Percentiles rank a stretch among this genome's conserved stretches.
Evolutionary conservation across 768 basidiomycete species (phyloP).

Genomic region (Lentinula detonsa): DNA sequence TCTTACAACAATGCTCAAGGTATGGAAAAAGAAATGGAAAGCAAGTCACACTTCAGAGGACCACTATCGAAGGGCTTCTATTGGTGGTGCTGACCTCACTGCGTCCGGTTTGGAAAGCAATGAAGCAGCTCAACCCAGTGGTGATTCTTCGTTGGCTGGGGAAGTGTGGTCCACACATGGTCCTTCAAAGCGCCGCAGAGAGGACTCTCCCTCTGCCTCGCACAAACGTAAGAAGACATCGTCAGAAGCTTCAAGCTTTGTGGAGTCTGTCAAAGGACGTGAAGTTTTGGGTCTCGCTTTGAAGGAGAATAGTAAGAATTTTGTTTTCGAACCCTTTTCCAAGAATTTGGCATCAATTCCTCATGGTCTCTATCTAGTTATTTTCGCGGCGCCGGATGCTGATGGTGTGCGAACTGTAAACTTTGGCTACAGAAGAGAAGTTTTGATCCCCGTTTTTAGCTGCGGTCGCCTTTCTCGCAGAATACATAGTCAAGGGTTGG

Average conservation of each 20-base stretch:
- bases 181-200: background rate
- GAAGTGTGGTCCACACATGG: background rate
- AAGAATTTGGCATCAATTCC: background rate
- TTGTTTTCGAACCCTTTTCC: background rate
- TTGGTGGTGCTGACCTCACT: conserved; percentile 2
- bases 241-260: background rate
- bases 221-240: background rate
- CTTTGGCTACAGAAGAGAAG: background rate
- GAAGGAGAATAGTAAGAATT: conserved; percentile 29
- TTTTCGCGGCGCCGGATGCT: background rate
- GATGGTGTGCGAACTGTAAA: background rate
- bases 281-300: conserved; percentile 26
- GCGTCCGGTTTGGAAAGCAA: conserved; percentile 5
- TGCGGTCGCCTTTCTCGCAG: conserved; percentile 18
- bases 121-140: conserved; percentile 4
- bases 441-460: conserved; percentile 13
- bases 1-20: conserved; percentile 35
- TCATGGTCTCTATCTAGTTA: background rate
- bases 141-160: background rate
- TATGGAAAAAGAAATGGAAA: conserved; percentile 47
- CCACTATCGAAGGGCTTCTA: conserved; percentile 9
- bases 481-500: conserved; percentile 22
- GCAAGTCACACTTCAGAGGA: conserved; percentile 18
- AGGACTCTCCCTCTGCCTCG: background rate
- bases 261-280: conserved; percentile 9